Conservation (phyloP, 345 rosid species). For the Euclidium syriacum region DNA sequence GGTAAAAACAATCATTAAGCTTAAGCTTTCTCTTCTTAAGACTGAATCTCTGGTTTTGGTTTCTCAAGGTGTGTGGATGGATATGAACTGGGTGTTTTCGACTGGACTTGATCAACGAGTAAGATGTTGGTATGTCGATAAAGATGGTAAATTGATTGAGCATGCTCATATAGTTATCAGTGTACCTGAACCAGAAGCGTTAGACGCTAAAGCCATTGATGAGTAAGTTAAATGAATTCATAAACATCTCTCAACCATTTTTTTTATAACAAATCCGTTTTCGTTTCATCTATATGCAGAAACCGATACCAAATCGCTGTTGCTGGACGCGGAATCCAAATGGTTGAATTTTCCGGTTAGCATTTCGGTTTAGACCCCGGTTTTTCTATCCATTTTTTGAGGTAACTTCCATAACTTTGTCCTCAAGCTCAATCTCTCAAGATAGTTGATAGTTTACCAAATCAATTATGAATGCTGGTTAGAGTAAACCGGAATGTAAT, state of each 20-base stretch:
- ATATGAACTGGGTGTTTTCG: slow-evolving; percentile 78
- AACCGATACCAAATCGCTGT: slow-evolving; percentile 67
- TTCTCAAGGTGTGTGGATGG: slow-evolving; percentile 82
- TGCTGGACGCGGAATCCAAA: slow-evolving; percentile 94
- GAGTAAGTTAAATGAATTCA: slow-evolving; percentile 37
- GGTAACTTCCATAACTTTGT: slow-evolving; percentile 1
- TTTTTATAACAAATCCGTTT: background rate
- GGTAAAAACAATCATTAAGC: slow-evolving; percentile 33
- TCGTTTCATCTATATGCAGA: slow-evolving; percentile 33
- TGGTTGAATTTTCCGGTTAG: slow-evolving; percentile 49
- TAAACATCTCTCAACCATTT: background rate
- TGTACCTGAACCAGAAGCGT: slow-evolving; percentile 91
- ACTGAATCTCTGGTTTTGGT: slow-evolving; percentile 22
- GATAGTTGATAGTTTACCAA: no score
- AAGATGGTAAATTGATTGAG: slow-evolving; percentile 42
- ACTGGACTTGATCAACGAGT: slow-evolving; percentile 98
- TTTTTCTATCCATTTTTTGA: background rate
- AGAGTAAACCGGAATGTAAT: no score
- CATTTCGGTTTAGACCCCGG: background rate
- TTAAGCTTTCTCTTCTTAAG: background rate
- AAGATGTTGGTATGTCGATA: slow-evolving; percentile 65
- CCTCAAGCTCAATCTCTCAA: no score
- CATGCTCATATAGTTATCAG: slow-evolving; percentile 54
- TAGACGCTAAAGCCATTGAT: slow-evolving; percentile 63
- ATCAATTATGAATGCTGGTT: no score